These are phyloP conservation scores for Colletotrichum abscissum DNA, from an alignment of 2,329 filamentous ascomycete genomes.

Conservation along the genomic window DNA sequence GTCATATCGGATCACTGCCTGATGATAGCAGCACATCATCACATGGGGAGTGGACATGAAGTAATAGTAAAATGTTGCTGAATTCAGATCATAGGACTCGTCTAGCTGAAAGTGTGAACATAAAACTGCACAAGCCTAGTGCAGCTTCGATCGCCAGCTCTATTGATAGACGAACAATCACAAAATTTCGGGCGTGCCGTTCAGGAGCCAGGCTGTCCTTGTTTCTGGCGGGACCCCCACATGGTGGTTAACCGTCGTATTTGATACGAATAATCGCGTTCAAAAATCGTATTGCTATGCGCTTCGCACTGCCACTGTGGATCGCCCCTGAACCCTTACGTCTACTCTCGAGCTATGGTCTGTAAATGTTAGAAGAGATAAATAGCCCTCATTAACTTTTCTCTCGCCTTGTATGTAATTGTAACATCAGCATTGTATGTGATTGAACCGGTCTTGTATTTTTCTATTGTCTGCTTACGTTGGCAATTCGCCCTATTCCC, in stretches of 20 bases:
- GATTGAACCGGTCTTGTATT: too few relatives aligned
- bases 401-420: neutral
- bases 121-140: neutral
- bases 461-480: too few relatives aligned
- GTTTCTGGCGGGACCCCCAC: neutral
- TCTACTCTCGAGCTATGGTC: too few relatives aligned
- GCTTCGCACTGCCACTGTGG: neutral
- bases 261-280: neutral
- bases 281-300: neutral
- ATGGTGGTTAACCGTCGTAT: neutral
- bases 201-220: neutral
- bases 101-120: neutral
- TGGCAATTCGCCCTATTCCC: neutral
- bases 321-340: neutral
- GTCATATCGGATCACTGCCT: too few relatives aligned
- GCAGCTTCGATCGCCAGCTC: neutral
- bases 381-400: neutral
- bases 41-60: too few relatives aligned
- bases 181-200: too few relatives aligned
- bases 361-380: neutral
- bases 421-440: too few relatives aligned
- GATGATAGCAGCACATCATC: too few relatives aligned
- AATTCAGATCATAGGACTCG: too few relatives aligned
- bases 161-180: neutral
- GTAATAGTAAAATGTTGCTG: too few relatives aligned